Conservation (phyloP, 352 stramenopile genomes). For the Vaucheria bursata region DNA sequence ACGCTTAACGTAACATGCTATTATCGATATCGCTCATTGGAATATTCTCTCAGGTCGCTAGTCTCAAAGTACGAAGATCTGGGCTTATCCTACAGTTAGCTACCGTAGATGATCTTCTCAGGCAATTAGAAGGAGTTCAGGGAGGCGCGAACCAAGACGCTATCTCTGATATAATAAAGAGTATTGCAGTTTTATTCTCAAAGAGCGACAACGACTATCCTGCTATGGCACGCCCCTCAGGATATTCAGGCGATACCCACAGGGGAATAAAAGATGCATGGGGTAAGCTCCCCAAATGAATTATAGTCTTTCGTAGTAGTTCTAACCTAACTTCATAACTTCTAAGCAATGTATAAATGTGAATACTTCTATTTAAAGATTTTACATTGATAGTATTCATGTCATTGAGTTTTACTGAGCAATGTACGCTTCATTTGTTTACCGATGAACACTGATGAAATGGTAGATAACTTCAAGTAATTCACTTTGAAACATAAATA, state of each 20-base stretch:
- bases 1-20: neutral
- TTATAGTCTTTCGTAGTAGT: too few relatives aligned
- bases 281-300: too few relatives aligned
- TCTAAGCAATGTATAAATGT: too few relatives aligned
- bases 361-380: too few relatives aligned
- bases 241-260: constrained; percentile 31
- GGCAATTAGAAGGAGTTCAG: constrained; percentile 23
- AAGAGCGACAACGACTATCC: constrained; percentile 36
- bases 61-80: neutral
- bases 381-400: too few relatives aligned
- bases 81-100: constrained; percentile 25
- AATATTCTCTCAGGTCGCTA: constrained; percentile 1
- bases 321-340: too few relatives aligned
- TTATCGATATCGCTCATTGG: neutral
- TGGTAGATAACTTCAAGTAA: too few relatives aligned
- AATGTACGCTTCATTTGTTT: too few relatives aligned
- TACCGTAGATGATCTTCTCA: constrained; percentile 32
- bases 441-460: too few relatives aligned
- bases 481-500: too few relatives aligned
- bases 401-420: too few relatives aligned
- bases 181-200: constrained; percentile 25
- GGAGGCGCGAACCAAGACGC: too few relatives aligned
- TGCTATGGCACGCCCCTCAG: constrained; percentile 25
- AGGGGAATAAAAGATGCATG: neutral
- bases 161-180: constrained; percentile 26